Evolutionary conservation across 2,329 filamentous ascomycete species (phyloP).

Genomic region (Metarhizium album): DNA sequence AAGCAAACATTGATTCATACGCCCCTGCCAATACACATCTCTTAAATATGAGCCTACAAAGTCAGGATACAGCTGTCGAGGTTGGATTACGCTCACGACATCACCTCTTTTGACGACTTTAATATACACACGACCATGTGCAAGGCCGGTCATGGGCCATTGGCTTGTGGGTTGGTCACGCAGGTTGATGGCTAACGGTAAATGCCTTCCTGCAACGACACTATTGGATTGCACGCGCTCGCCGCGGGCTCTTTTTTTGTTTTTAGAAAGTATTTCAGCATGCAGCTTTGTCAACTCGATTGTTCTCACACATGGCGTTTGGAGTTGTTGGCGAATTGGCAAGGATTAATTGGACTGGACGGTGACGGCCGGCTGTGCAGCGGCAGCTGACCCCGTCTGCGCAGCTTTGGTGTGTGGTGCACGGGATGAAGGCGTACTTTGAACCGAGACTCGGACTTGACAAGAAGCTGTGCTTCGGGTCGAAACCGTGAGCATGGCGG

Average conservation of each 20-base stretch:
- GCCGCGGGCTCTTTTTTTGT: constrained; percentile 20
- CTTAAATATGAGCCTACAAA: constrained; percentile 15
- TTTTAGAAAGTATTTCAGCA: constrained; percentile 24
- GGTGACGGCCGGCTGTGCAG: constrained; percentile 25
- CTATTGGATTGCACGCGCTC: constrained; percentile 1
- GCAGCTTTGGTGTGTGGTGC: constrained; percentile 3
- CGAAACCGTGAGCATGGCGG: background rate
- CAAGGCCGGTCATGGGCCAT: constrained; percentile 7
- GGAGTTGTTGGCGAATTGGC: constrained; percentile 28
- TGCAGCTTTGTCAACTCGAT: constrained; percentile 17
- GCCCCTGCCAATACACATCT: constrained; percentile 5
- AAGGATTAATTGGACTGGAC: constrained; percentile 22
- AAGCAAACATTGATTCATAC: constrained; percentile 2
- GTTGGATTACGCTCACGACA: constrained; percentile 20
- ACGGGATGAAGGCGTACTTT: constrained; percentile 3
- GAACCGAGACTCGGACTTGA: constrained; percentile 3
- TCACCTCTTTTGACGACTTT: constrained; percentile 20
- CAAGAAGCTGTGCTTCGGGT: constrained; percentile 7
- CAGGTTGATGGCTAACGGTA: background rate
- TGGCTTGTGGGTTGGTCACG: background rate
- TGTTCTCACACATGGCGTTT: constrained; percentile 29
- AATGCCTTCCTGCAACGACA: background rate
- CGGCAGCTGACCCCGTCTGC: background rate
- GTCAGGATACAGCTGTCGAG: constrained; percentile 11
- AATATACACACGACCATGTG: constrained; percentile 14